Base-by-base conservation (phyloP, 2,329 filamentous ascomycete genomes). In the Pseudogymnoascus sp. region DNA sequence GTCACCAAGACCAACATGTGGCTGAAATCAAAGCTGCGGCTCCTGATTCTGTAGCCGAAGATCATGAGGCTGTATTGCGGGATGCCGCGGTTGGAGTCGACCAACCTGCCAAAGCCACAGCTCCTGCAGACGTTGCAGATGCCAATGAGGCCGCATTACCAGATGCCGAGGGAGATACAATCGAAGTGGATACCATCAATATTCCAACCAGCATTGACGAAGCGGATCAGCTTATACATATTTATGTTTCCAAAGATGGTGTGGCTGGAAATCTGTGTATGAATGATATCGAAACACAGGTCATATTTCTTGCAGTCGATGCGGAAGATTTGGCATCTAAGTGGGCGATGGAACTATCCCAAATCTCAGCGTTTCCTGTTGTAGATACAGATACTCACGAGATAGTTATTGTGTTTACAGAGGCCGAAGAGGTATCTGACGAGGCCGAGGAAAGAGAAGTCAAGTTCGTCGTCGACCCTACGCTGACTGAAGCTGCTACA, bases 91-190 rank as follows among this genome's bases (percentile, higher is more conserved):
- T 4, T 3, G 9, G 2, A 8, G 8, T 6, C 47, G 70, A 9
- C 62, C 67, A 14, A 70, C 70, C 47, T 64, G 64, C 12, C 64
- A 67, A 50, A 8, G 18, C 6, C 12, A 12, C 47, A 30, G 9
- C 18, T 11, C 30, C 32, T 68, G 25, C 61, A 62, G 37, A 59
- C 71, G 4, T 61, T 54, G 14, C 47, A 6, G 47, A 65, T 20
- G 63, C 71, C 32, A 50, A 62, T 6, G 61, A 66, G 7, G 65
- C 68, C 22, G 69, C 69, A 12, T 68, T 67, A 4, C 63, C 64
- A 2, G 71, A 69, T 4, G 61, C 64, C 22, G 22, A 25, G 14
- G 59, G 60, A 37, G 68, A 66, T 37, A 67, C 66, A n/a, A 70
- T 71, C 68, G 67, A 71, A 28, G 37, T 73, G 38, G 65, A 63